Conservation (phyloP, 441 rosid species). For the Corymbia calophylla region DNA sequence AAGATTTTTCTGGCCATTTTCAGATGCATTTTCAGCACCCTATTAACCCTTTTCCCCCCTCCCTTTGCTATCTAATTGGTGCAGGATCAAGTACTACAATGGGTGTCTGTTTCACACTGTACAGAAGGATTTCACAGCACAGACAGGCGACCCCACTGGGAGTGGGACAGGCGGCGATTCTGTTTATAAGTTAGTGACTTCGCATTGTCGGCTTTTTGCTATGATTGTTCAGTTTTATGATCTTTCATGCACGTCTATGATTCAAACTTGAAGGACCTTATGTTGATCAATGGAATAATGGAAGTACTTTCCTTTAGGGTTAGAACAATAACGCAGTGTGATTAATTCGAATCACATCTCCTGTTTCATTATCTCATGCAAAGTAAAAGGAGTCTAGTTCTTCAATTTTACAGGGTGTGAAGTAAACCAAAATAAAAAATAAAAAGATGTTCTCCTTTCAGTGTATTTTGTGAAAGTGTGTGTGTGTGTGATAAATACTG, state of each 20-base stretch:
- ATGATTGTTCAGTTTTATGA: neutral
- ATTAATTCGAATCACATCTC: neutral
- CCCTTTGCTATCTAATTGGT: neutral
- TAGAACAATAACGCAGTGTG: neutral
- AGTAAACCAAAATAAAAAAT: neutral
- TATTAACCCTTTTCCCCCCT: fast-evolving
- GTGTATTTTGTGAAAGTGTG: neutral
- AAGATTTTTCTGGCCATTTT: neutral
- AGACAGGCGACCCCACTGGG: conserved; percentile 93
- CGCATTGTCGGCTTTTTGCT: neutral
- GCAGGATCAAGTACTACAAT: conserved; percentile 81
- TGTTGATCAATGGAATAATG: neutral
- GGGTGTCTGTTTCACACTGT: conserved; percentile 84
- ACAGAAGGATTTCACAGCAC: conserved; percentile 95
- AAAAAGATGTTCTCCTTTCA: neutral
- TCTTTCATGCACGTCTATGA: neutral
- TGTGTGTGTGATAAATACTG: neutral
- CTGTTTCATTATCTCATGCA: neutral
- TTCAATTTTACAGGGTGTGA: neutral
- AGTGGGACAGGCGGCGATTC: conserved; percentile 86
- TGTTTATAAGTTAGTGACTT: conserved; percentile 53
- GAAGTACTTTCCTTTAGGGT: neutral
- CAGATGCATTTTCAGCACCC: neutral
- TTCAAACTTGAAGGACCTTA: neutral
- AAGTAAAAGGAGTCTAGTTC: neutral